Base-by-base conservation (phyloP, 179 eudicot species). In the Patellifolia procumbens region DNA sequence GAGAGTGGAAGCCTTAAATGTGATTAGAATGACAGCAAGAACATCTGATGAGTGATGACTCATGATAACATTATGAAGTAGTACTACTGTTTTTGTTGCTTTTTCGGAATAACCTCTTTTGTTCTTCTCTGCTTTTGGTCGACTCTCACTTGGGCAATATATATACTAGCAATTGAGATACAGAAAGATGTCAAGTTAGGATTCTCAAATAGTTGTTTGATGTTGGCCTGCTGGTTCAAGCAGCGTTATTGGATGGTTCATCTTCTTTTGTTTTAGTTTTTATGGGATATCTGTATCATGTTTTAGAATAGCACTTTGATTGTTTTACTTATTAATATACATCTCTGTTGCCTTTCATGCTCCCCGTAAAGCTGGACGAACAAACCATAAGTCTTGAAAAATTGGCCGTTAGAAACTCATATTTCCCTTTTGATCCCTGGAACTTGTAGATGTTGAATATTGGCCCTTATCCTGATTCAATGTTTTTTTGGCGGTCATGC, bases 1-100 rank as follows among this genome's bases (percentile, higher is more conserved):
- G n/a, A 48, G 4, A n/a, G 51, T 22, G n/a, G 9, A 22, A 56
- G 20, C 31, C 11, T 61, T 59, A 10, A 24, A 64, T n/a, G n/a
- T 19, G n/a, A 24, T 55, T 56, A 28, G 26, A 13, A 24, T 59
- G 49, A 68, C 69, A 32, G 2, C 29, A 4, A 19, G 31, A 70
- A 70, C 70, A 70, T 46, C 66, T 61, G 75, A 61, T 34, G 43
- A 68, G 22, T 69, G 2, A 26, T 24, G 61, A 24, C 4, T 20
- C 48, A 45, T 46, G 35, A 15, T 42, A 19, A 22, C 35, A 12
- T 39, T 7, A 9, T 65, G 3, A 24, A 22, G 64, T 39, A 46
- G 17, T 61, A 45, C 6, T 60, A 3, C 19, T 60, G 64, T 29
- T 19, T 61, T 16, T 26, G 22, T 49, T 67, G 73, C 24, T 67